Base-by-base conservation (phyloP, 306 rosid genomes). In the Canavalia gladiata region DNA sequence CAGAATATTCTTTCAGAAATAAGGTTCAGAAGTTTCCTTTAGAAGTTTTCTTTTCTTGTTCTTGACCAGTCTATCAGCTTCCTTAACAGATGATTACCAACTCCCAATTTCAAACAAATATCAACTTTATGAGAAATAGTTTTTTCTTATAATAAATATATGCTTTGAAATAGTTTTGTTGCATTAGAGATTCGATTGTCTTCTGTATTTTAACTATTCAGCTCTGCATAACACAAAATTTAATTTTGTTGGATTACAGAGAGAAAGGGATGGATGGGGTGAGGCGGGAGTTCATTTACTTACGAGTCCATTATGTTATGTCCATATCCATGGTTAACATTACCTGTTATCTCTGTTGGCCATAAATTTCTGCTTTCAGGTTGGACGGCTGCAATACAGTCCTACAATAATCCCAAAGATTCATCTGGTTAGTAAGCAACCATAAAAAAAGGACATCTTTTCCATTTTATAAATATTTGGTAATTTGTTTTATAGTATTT, bases 301-400 rank as follows among this genome's bases (percentile, higher is more conserved):
- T 67, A 52, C 13, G 28, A 51, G 39, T 46, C n/a, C 50, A 65
- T 25, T 43, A 68, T 73, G 47, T 66, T 78, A n/a, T 73, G 77
- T 72, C 46, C 45, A 68, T 75, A 65, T 54, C 56, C 51, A 9
- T 80, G 79, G 46, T 62, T 73, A 68, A 73, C 69, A 62, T 39
- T 77, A 29, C 52, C 28, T 67, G 63, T 39, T 52, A 60, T 74
- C 72, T 49, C 72, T 47, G 35, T 50, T 81, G 69, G 37, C 74
- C 76, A 50, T 87, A 11, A 66, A 64, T 70, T 67, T 86, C 35
- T 71, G 60, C 52, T 64, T 66, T 43, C 89, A 92, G 97, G 97
- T 71, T 92, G 97, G 94, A 67, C 92, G 56, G 90, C 90, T 59
- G 89, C 91, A 66, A 59, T 92, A 54, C 90, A 72, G 54, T 82